Base-by-base conservation (phyloP, 148 eudicot species). In the Bassia scoparia region DNA sequence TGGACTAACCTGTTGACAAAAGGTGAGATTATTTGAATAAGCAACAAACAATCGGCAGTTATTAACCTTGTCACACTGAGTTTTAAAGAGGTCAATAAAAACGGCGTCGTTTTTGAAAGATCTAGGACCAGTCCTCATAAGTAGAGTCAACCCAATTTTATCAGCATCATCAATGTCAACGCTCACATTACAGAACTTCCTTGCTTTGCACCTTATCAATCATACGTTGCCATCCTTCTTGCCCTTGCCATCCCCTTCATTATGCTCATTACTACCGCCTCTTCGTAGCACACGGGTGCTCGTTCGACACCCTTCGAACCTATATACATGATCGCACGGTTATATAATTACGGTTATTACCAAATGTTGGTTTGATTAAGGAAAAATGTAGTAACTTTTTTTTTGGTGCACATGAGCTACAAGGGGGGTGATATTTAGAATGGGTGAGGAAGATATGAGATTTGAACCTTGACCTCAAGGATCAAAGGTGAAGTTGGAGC, bases 261-360 rank as follows among this genome's bases (percentile, higher is more conserved):
- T 86, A 62, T 89, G 91, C 89, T 87, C 91, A 78, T 87, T 68
- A 89, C 95, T 74, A 86, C 91, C 3, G 95, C 88, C 73, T 84
- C 82, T 77, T 89, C 95, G 33, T 86, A 87, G 61, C 95, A 89
- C 37, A 77, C 76, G 0, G 86, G 71, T 23, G 71, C 14, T 74
- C 71, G 10, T 67, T 77, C 8, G 55, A 77, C 20, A 37, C 34
- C 70, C 73, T 34, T 84, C 81, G 48, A 79, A 84, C 69, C 81
- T 78, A 12, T 41, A 62, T 56, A 10, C 35, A 26, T 15, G 11
- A 74, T 48, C n/a, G n/a, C n/a, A n/a, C n/a, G n/a, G n/a, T n/a
- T n/a, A n/a, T n/a, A n/a, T n/a, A n/a, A n/a, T n/a, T n/a, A n/a
- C n/a, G n/a, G n/a, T n/a, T n/a, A n/a, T n/a, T n/a, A n/a, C n/a